Conservation (phyloP, 345 rosid species). For the Diplotaxis tenuifolia region DNA sequence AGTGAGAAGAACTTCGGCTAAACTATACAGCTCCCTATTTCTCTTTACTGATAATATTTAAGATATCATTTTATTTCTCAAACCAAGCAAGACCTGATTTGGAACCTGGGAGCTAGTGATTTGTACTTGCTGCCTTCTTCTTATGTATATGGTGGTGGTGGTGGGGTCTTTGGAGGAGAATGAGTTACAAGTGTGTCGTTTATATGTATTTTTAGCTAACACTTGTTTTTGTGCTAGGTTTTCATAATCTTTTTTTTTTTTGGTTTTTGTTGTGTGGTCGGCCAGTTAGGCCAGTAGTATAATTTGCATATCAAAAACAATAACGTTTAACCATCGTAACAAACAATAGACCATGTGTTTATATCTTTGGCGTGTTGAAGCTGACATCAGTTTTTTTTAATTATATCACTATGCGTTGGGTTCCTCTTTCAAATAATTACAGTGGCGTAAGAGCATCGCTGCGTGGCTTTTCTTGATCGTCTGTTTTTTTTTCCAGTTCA, state of each 20-base stretch:
- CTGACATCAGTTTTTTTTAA: slow-evolving; percentile 6
- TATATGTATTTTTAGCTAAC: slow-evolving; percentile 11
- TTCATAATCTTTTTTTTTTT: neutral
- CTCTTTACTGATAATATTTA: neutral
- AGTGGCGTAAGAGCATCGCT: neutral
- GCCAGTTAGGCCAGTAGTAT: neutral
- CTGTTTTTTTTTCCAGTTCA: neutral
- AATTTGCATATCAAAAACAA: slow-evolving; percentile 9
- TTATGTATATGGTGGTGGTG: slow-evolving; percentile 20
- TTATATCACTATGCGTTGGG: neutral
- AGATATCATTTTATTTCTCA: slow-evolving; percentile 5
- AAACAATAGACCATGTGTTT: neutral
- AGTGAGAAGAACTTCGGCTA: neutral
- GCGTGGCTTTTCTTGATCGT: neutral
- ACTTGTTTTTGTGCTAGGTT: slow-evolving; percentile 16
- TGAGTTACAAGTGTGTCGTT: neutral
- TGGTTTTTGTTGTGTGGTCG: neutral
- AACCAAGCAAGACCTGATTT: neutral
- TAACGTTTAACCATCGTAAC: neutral
- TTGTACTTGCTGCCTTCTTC: neutral
- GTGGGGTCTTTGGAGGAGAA: slow-evolving; percentile 32
- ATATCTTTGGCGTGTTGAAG: neutral
- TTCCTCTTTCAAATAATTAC: neutral
- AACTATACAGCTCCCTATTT: neutral
- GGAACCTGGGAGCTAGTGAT: neutral